A percentile compares a stretch with the other conserved stretches of the same genome.
Evolutionary conservation across 768 basidiomycete genomes (phyloP).

Genomic region (Auricularia heimuer): DNA sequence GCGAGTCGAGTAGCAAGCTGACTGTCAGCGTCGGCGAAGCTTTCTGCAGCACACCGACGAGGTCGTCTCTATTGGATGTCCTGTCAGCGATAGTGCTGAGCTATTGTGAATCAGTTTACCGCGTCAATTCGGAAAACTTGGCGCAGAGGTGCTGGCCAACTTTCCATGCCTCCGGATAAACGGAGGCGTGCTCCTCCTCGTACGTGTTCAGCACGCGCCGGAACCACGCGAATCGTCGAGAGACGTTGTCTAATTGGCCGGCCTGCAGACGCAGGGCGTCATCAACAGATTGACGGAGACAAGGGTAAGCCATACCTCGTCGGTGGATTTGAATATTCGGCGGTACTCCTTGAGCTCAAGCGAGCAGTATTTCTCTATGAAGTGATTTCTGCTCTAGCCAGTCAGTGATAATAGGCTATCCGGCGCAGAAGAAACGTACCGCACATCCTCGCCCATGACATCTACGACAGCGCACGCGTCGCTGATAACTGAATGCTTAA

Average conservation of each 20-base stretch:
- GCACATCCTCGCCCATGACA: conserved; percentile 77
- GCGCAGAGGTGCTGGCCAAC: conserved; percentile 73
- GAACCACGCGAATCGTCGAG: conserved; percentile 93
- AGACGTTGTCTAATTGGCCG: conserved; percentile 90
- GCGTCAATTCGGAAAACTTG: conserved; percentile 85
- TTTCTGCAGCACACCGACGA: conserved; percentile 72
- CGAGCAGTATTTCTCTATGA: conserved; percentile 82
- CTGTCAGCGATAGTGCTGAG: neutral
- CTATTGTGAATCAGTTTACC: conserved; percentile 33
- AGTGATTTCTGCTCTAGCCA: conserved; percentile 32
- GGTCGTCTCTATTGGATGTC: conserved; percentile 56
- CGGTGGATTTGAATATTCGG: conserved; percentile 84
- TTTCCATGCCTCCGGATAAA: conserved; percentile 82
- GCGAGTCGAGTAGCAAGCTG: conserved; percentile 69
- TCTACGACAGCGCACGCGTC: conserved; percentile 88
- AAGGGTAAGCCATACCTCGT: conserved; percentile 46
- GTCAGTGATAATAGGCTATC: neutral
- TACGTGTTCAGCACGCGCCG: conserved; percentile 72
- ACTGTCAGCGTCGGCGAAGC: conserved; percentile 64
- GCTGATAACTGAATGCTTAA: conserved; percentile 54
- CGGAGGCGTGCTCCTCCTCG: conserved; percentile 74
- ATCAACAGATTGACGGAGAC: neutral
- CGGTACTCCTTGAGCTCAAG: conserved; percentile 93
- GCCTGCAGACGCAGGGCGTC: conserved; percentile 27
- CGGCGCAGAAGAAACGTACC: conserved; percentile 23